A percentile compares a stretch with the other conserved stretches of the same genome.
These are phyloP conservation scores for Rubia balearica DNA, from an alignment of 305 asterid species.

Conservation along the genomic window DNA sequence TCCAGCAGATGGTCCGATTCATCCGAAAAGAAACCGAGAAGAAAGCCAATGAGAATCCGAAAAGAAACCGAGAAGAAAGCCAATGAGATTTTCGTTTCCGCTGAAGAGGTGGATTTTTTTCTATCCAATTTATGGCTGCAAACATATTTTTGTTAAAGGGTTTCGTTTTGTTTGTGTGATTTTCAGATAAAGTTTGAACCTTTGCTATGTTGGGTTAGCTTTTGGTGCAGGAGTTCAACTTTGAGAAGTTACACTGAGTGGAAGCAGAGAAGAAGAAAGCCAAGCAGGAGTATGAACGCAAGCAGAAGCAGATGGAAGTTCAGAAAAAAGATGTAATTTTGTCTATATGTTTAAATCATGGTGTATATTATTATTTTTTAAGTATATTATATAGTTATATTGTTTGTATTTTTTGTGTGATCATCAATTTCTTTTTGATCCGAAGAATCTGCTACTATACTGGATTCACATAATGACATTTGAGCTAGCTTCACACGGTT, in stretches of 20 bases:
- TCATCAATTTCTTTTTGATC: too few species aligned
- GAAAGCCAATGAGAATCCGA: constrained; percentile 36
- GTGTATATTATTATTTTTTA: background rate
- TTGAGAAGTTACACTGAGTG: constrained; percentile 87
- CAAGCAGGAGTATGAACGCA: constrained; percentile 85
- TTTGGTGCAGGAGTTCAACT: constrained; percentile 69
- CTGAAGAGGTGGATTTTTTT: constrained; percentile 58
- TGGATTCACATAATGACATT: background rate
- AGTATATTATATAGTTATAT: background rate
- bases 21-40: constrained; percentile 95
- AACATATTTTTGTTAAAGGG: background rate
- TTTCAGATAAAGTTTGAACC: constrained; percentile 1
- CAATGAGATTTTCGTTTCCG: constrained; percentile 85
- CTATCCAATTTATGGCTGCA: background rate
- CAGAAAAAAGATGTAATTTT: constrained; percentile 68
- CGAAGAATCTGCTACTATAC: too few species aligned
- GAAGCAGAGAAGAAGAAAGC: constrained; percentile 95
- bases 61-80: constrained; percentile 17
- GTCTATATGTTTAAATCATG: background rate
- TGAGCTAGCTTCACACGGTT: background rate
- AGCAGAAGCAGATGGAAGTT: constrained; percentile 77
- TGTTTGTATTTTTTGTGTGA: background rate
- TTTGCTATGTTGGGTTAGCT: background rate
- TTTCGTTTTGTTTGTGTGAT: background rate
- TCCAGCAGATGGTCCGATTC: constrained; percentile 97